Evolutionary conservation across 768 basidiomycete genomes (phyloP).

Genomic region (Strobilomyces confusus): DNA sequence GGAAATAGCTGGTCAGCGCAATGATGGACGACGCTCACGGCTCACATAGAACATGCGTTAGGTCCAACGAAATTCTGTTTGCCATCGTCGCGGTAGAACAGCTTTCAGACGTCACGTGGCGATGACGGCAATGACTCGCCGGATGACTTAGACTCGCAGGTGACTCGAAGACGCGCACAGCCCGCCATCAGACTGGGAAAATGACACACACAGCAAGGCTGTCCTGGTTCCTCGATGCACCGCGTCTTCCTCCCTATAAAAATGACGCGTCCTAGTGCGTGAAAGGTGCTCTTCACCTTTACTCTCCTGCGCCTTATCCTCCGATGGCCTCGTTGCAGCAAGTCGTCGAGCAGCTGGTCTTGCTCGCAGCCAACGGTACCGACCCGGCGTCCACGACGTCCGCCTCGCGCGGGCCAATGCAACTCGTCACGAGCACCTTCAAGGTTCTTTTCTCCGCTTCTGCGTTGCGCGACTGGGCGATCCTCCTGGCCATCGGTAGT

Average conservation of each 20-base stretch:
- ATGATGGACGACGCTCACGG: background rate
- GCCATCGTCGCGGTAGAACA: background rate
- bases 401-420: constrained; percentile 18
- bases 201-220: too few species aligned
- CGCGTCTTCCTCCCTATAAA: constrained; percentile 12
- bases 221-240: too few species aligned
- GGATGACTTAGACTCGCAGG: too few species aligned
- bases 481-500: constrained; percentile 60
- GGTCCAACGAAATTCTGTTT: constrained; percentile 47
- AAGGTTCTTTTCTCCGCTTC: constrained; percentile 48
- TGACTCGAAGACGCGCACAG: too few species aligned
- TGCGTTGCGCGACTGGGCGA: constrained; percentile 59
- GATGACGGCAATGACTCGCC: too few species aligned
- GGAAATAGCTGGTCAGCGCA: background rate
- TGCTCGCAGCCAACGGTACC: constrained; percentile 21
- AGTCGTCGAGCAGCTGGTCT: constrained; percentile 27
- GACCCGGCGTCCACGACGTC: constrained; percentile 11
- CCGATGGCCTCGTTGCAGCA: constrained; percentile 28
- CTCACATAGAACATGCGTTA: constrained; percentile 68
- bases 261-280: background rate
- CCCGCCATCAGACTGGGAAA: too few species aligned
- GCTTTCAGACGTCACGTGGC: too few species aligned
- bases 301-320: background rate
- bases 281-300: background rate
- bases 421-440: constrained; percentile 35